Base-by-base conservation (phyloP, 805 yeast species). In the Helenozyma rhizophorensis region DNA sequence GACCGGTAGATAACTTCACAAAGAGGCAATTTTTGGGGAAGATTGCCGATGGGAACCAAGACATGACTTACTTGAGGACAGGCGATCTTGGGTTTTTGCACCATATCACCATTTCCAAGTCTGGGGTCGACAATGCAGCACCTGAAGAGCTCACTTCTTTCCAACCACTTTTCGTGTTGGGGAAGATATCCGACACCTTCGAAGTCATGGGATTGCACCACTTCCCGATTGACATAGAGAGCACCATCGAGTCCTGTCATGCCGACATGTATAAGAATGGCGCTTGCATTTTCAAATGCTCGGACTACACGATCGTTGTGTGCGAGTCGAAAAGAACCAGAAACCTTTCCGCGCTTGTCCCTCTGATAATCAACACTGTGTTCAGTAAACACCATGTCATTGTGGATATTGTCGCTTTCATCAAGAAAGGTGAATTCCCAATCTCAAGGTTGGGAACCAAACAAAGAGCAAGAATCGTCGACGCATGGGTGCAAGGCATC, bases 11-110 rank as follows among this genome's bases (percentile, higher is more conserved):
- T 40, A 58, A 62, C 9, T 75, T 80, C 43, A 65, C 65, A 14
- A 50, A 50, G 21, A 40, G 47, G 8, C 83, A 83, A 43, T 76
- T 84, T 44, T 58, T 62, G 15, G 90, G 88, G 11, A 72, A 68
- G 33, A 74, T 89, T 12, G 70, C 56, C 2, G 82, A 74, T 24
- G 85, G 82, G 13, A 80, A 82, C 48, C 70, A 74, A 9, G 76
- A 75, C 1, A 59, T 79, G 32, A 65, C 73, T 2, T 93, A 85
- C 55, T 65, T 85, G 45, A 69, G 98, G 43, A 93, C 97, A 0
- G 97, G 97, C 1, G 97, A 93, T 52, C 65, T 93, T 23, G 99
- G 99, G 0, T 93, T 93, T 54, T 67, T 93, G 34, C 95, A 88
- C 50, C 81, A 79, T 14, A 79, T 87, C 4, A 68, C 68, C 9